These are phyloP conservation scores for Ophiocordyceps sinensis DNA, from an alignment of 2,329 filamentous ascomycete genomes.

Conservation along the genomic window DNA sequence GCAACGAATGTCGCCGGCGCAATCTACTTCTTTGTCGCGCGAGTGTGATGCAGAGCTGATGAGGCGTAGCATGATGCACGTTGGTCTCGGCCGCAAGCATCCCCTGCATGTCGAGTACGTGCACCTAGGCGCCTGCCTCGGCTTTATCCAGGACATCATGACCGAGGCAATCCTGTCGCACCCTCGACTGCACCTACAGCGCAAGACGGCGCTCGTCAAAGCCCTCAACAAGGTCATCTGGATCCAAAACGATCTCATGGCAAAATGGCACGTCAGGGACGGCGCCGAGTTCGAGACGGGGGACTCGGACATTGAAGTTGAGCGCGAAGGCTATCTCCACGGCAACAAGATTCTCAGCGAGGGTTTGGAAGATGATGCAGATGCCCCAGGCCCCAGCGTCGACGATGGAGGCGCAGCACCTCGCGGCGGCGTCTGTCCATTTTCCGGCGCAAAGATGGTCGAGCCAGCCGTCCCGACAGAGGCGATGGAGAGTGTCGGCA, in stretches of 20 bases:
- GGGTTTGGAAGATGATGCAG: background rate
- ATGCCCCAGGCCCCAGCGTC: too few species aligned
- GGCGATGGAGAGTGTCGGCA: too few species aligned
- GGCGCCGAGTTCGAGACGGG: conserved; percentile 43
- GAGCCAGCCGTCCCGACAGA: too few species aligned
- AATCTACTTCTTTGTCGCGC: background rate
- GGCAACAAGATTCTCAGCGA: conserved; percentile 43
- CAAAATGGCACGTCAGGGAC: conserved; percentile 65
- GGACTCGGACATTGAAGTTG: conserved; percentile 33
- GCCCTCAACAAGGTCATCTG: conserved; percentile 71
- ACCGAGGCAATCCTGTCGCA: conserved; percentile 63
- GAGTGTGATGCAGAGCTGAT: background rate
- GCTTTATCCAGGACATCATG: conserved; percentile 65
- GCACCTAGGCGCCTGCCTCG: conserved; percentile 58
- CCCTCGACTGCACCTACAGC: conserved; percentile 48
- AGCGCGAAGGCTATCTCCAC: conserved; percentile 49
- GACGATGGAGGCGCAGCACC: too few species aligned
- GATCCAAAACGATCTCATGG: conserved; percentile 79
- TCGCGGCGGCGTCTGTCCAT: too few species aligned
- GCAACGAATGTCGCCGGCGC: too few species aligned
- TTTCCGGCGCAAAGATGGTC: too few species aligned
- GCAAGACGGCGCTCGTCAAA: conserved; percentile 60
- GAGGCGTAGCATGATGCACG: conserved; percentile 54
- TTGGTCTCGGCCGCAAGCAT: conserved; percentile 56
- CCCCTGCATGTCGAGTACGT: conserved; percentile 69